A percentile compares a stretch with the other conserved stretches of the same genome.
Evolutionary conservation across 306 rosid genomes (phyloP).

Genomic region (Oxytropis ochrocephala): DNA sequence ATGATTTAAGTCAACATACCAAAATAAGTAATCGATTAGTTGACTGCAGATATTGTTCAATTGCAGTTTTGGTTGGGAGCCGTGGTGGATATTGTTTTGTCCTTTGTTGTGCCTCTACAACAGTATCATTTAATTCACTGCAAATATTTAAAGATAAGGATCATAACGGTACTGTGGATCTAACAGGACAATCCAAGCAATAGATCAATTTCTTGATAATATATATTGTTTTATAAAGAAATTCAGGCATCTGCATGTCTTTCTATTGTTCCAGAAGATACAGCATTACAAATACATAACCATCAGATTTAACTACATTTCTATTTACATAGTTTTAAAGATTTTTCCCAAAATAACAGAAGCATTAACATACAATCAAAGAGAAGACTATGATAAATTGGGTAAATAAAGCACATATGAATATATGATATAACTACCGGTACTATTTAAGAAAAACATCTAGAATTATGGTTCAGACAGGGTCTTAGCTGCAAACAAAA

Average conservation of each 20-base stretch:
- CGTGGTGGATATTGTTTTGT: conserved; percentile 46
- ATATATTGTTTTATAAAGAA: neutral
- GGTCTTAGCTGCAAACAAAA: conserved; percentile 3
- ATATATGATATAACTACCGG: neutral
- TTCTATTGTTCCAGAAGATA: neutral
- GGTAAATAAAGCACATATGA: conserved; percentile 18
- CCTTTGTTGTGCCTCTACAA: conserved; percentile 48
- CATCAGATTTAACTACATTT: neutral
- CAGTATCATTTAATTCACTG: conserved; percentile 88
- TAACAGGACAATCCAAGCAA: conserved; percentile 6
- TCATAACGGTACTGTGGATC: conserved; percentile 10
- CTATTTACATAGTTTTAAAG: neutral
- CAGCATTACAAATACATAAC: neutral
- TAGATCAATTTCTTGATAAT: neutral
- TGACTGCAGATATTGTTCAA: conserved; percentile 51
- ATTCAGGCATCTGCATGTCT: neutral
- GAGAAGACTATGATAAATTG: neutral
- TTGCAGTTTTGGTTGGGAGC: conserved; percentile 50
- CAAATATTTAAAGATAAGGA: conserved; percentile 21
- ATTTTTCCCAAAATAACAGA: neutral
- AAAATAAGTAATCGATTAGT: conserved; percentile 76
- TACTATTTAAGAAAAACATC: neutral
- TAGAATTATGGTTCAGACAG: neutral
- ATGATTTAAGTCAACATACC: conserved; percentile 47
- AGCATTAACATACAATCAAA: neutral